Evolutionary conservation across 345 rosid species (phyloP).

Genomic region (Carallia pectinifolia): DNA sequence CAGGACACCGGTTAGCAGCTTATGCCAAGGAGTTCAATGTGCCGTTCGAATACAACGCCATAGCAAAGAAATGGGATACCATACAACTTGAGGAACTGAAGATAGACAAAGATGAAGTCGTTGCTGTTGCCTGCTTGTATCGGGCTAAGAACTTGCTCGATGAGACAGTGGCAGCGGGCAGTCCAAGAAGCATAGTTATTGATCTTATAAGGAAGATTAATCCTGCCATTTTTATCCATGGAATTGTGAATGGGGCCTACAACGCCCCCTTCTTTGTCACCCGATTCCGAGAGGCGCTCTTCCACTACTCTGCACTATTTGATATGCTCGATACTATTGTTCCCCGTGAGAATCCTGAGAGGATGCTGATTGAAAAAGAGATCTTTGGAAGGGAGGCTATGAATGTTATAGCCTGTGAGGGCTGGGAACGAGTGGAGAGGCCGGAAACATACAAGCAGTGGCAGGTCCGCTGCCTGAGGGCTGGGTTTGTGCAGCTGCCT

Average conservation of each 20-base stretch:
- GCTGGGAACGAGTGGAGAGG: slow-evolving; percentile 23
- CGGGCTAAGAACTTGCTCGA: slow-evolving; percentile 26
- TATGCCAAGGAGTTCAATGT: slow-evolving; percentile 22
- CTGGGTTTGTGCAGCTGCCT: slow-evolving; percentile 20
- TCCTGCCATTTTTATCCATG: slow-evolving; percentile 25
- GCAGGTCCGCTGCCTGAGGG: slow-evolving; percentile 20
- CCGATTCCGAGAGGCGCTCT: slow-evolving; percentile 24
- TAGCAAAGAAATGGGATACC: slow-evolving; percentile 31
- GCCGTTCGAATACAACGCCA: slow-evolving; percentile 26
- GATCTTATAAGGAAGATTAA: slow-evolving; percentile 13
- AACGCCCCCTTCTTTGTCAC: slow-evolving; percentile 26
- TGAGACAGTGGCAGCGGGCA: slow-evolving; percentile 21
- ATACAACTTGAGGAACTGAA: slow-evolving; percentile 24
- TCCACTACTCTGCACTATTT: slow-evolving; percentile 25
- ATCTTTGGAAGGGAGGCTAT: slow-evolving; percentile 21
- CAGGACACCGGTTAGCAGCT: slow-evolving; percentile 26
- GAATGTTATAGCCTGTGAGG: slow-evolving; percentile 30
- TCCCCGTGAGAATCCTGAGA: slow-evolving; percentile 11
- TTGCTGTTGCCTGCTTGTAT: slow-evolving; percentile 22
- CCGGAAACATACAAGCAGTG: slow-evolving; percentile 30
- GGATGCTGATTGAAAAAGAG: slow-evolving; percentile 20
- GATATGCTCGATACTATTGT: slow-evolving; percentile 15
- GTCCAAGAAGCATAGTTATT: slow-evolving; percentile 17
- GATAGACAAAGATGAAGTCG: slow-evolving; percentile 18
- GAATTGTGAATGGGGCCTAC: slow-evolving; percentile 24